Conservation (phyloP, 2,329 filamentous ascomycete genomes). For the Daldinia sp. region DNA sequence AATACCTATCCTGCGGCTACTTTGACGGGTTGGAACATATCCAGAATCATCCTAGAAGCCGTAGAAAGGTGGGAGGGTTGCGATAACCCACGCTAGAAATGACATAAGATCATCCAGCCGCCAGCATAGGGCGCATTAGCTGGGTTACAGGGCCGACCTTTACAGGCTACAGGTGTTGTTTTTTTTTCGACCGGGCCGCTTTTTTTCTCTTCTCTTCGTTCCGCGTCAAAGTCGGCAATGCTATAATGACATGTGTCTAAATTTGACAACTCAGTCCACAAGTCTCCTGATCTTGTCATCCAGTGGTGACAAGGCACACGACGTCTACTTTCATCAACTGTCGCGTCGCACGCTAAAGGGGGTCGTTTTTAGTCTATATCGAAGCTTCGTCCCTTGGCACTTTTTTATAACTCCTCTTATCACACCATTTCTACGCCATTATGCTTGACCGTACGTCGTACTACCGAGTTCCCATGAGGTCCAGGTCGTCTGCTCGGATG, state of each 20-base stretch:
- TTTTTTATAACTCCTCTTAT: slow-evolving; percentile 32
- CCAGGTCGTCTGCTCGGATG: slow-evolving; percentile 17
- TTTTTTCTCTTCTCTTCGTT: background rate
- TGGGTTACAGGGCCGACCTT: slow-evolving; percentile 7
- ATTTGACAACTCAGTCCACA: slow-evolving; percentile 20
- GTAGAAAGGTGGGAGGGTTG: slow-evolving; percentile 17
- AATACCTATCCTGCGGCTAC: slow-evolving; percentile 8
- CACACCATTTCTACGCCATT: slow-evolving; percentile 44
- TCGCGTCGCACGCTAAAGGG: slow-evolving; percentile 26
- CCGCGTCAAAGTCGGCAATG: slow-evolving; percentile 3
- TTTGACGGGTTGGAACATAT: slow-evolving; percentile 6
- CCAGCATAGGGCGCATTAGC: slow-evolving; percentile 21
- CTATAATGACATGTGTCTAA: slow-evolving; percentile 17
- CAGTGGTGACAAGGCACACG: slow-evolving; percentile 14
- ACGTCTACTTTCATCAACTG: slow-evolving; percentile 16
- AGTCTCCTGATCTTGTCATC: slow-evolving; percentile 27
- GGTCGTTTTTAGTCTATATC: slow-evolving; percentile 9
- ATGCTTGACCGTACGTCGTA: slow-evolving; percentile 33
- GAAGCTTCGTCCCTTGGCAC: slow-evolving; percentile 25
- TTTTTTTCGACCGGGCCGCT: slow-evolving; percentile 5
- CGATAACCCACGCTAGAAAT: slow-evolving; percentile 29
- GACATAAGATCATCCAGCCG: slow-evolving; percentile 31
- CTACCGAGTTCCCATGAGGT: slow-evolving; percentile 30
- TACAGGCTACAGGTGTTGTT: background rate
- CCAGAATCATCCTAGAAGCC: background rate